These are phyloP conservation scores for Trichocomaceae sp. DNA, from an alignment of 2,329 filamentous ascomycete genomes.

Conservation along the genomic window DNA sequence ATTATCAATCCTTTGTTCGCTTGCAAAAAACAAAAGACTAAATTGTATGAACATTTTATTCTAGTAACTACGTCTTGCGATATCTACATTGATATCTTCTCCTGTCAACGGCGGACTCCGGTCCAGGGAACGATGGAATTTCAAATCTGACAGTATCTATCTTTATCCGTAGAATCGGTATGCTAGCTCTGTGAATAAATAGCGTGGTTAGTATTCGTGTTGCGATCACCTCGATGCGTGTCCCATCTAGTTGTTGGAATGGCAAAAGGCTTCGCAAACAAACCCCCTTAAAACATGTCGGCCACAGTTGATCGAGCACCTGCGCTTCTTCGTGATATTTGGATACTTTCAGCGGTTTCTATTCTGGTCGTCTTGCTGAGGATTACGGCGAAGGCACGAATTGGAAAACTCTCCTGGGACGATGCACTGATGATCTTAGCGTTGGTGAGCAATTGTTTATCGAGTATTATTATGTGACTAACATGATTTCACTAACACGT, in stretches of 20 bases:
- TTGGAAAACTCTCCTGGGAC: conserved; percentile 20
- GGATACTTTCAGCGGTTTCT: conserved; percentile 18
- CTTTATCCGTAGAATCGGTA: background rate
- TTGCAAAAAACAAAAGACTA: background rate
- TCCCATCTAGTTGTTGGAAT: background rate
- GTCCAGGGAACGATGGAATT: background rate
- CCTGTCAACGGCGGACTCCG: background rate
- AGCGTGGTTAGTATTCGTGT: background rate
- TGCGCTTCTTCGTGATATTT: conserved; percentile 18
- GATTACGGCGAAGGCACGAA: conserved; percentile 18
- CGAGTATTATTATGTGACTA: background rate
- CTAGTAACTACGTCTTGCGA: background rate
- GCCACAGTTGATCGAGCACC: conserved; percentile 9
- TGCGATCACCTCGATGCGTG: background rate
- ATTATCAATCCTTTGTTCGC: background rate
- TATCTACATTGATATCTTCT: background rate
- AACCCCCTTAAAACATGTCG: background rate
- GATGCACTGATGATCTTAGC: conserved; percentile 21
- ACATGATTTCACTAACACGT: background rate
- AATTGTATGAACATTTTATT: background rate
- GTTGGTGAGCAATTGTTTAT: conserved; percentile 17
- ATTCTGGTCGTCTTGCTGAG: conserved; percentile 17
- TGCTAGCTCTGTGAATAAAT: background rate
- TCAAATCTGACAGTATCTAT: background rate
- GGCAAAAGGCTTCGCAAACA: background rate